Base-by-base conservation (phyloP, 805 yeast genomes). In the Pichia phayaonensis region DNA sequence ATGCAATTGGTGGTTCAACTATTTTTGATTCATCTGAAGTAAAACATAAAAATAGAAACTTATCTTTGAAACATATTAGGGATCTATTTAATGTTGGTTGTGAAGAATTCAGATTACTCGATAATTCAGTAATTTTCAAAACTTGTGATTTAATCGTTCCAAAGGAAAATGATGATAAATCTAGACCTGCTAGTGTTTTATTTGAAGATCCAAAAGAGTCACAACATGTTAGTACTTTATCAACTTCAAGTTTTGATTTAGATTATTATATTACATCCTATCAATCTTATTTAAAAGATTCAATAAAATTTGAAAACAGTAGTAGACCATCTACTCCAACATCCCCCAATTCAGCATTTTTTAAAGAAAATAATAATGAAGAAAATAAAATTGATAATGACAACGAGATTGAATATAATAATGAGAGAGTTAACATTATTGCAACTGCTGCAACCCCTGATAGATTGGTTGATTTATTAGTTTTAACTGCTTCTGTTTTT, bases 391-490 rank as follows among this genome's bases (percentile, higher is more conserved):
- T 26, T 27, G 44, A 34, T 34, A 8, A 8, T 34, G 3, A 45
- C 15, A 44, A 34, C 15, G 42, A 40, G 13, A 21, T 12, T 42
- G 46, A 29, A 18, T 31, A 15, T 13, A 16, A 38, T 20, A 24
- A 31, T 11, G 23, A 27, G 42, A 22, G 59, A 27, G 58, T 60
- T 40, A 65, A 62, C 40, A 60, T 68, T 21, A 52, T 63, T 12
- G 58, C 69, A 26, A 83, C 81, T 58, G 78, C 87, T 4, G 94
- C 94, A 1, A 75, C 86, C 1, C 67, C 88, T 50, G 94, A 87
- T 42, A 80, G 81, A 57, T 73, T 92, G 58, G 74, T 90, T 49
- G 97, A 92, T 65, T 74, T 90, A 22, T 67, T 92, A 47, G 89
- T 92, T 6, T 73, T 78, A 63, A 92, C 86, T 21, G 83, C 77